phyloP scores from a whole-genome alignment of 148 eudicot genomes.

The Rhododendron griersonianum region DNA sequence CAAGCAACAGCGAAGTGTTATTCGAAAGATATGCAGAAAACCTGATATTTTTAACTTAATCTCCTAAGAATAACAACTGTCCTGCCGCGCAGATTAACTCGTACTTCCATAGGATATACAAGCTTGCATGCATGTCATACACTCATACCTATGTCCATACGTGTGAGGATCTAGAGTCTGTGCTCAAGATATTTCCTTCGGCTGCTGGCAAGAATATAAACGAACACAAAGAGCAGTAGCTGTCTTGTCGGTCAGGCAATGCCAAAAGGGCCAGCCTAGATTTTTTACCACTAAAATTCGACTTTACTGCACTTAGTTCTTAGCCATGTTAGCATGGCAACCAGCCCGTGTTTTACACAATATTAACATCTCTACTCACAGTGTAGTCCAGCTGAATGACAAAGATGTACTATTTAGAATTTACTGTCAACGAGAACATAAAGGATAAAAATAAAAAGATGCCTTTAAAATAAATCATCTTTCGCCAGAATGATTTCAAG shows the following conservation, averaged over 20 bases:
- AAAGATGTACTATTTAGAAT: too few species aligned
- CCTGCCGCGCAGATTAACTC: neutral
- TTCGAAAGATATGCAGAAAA: neutral
- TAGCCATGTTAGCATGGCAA: too few species aligned
- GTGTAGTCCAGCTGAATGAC: too few species aligned
- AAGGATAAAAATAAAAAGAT: too few species aligned
- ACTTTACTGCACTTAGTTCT: neutral
- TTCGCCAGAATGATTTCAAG: too few species aligned
- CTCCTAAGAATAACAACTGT: neutral
- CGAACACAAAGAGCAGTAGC: neutral
- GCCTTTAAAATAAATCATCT: too few species aligned
- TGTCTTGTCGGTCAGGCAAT: neutral
- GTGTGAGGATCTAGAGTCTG: neutral
- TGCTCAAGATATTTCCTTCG: neutral
- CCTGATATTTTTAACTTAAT: neutral
- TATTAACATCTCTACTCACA: too few species aligned
- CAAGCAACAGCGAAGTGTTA: constrained; percentile 1
- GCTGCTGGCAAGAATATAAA: neutral
- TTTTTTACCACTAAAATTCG: neutral
- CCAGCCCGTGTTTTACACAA: too few species aligned
- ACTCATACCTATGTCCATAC: neutral
- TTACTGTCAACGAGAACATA: too few species aligned
- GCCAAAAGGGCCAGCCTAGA: neutral
- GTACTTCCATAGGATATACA: neutral
- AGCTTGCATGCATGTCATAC: neutral